Conservation (phyloP, 2,329 filamentous ascomycete genomes). For the Pseudogymnoascus sp. region DNA sequence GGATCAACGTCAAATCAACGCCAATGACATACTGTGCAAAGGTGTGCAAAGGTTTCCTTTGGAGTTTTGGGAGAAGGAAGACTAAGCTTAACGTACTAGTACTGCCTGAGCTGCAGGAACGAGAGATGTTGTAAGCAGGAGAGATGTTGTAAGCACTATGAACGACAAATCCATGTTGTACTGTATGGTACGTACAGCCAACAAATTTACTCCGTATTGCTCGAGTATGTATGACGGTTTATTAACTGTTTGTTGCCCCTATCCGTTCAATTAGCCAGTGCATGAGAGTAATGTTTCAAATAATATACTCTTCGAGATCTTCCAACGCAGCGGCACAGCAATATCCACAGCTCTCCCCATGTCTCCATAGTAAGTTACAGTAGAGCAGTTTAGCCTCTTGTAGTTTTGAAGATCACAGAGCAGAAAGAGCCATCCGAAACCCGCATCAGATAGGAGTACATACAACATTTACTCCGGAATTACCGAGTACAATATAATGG, state of each 20-base stretch:
- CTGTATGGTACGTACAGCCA: too few species aligned
- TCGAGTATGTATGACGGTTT: too few species aligned
- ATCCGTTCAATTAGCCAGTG: neutral
- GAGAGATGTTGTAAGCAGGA: slow-evolving; percentile 4
- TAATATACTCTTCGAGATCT: neutral
- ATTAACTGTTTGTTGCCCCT: neutral
- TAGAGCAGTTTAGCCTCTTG: neutral
- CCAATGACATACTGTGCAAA: neutral
- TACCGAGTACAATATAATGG: neutral
- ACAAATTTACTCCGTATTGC: too few species aligned
- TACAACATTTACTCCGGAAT: neutral
- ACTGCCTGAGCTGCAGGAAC: neutral
- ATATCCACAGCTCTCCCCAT: neutral
- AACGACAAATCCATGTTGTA: too few species aligned
- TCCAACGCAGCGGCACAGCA: neutral
- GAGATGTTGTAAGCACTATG: slow-evolving; percentile 5
- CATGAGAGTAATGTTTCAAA: slow-evolving; percentile 8
- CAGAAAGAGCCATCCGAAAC: neutral
- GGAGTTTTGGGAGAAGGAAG: neutral
- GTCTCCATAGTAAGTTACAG: neutral
- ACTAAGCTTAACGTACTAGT: neutral
- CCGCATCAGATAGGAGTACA: neutral
- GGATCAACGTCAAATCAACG: neutral
- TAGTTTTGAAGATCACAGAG: neutral
- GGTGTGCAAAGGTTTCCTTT: too few species aligned